A percentile compares a stretch with the other conserved stretches of the same genome.
phyloP scores from a whole-genome alignment of 1,284 basidiomycete genomes.

The Naganishia sp. region DNA sequence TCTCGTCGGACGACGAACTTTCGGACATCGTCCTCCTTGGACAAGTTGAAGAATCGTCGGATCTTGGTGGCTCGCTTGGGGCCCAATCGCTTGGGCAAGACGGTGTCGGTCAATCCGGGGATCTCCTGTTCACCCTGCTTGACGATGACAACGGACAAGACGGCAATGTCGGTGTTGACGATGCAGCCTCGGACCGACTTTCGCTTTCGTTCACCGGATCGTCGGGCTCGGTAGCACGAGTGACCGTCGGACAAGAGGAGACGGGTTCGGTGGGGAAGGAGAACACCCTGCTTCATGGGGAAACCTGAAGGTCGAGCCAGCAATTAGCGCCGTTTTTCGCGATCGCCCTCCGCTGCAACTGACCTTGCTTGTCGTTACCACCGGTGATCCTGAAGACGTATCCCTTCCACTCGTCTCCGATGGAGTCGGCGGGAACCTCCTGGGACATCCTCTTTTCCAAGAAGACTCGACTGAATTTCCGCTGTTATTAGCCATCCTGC shows the following conservation, averaged over 20 bases:
- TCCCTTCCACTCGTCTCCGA: constrained; percentile 97
- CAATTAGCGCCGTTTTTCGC: not conserved
- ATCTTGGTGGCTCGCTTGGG: constrained; percentile 85
- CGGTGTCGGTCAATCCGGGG: constrained; percentile 86
- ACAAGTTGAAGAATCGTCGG: constrained; percentile 95
- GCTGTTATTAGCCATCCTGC: constrained; percentile 1
- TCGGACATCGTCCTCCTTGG: constrained; percentile 97
- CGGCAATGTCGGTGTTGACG: constrained; percentile 93
- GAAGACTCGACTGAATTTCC: constrained; percentile 73
- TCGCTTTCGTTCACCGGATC: constrained; percentile 94
- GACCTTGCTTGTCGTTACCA: constrained; percentile 57
- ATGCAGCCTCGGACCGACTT: constrained; percentile 99
- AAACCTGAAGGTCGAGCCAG: constrained; percentile 60
- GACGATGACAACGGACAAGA: constrained; percentile 90
- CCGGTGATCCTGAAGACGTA: constrained; percentile 97
- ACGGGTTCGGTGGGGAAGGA: constrained; percentile 88
- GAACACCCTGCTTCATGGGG: constrained; percentile 99
- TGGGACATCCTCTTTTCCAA: constrained; percentile 96
- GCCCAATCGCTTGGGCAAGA: constrained; percentile 93
- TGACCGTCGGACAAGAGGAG: constrained; percentile 93
- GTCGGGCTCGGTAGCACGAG: constrained; percentile 94
- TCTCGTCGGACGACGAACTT: constrained; percentile 90
- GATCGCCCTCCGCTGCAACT: constrained; percentile 22
- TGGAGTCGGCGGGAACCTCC: constrained; percentile 80
- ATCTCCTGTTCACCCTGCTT: constrained; percentile 95